A percentile compares a stretch with the other conserved stretches of the same genome.
phyloP scores from a whole-genome alignment of 164 flowering plant species.

The Vitis cinerea region DNA sequence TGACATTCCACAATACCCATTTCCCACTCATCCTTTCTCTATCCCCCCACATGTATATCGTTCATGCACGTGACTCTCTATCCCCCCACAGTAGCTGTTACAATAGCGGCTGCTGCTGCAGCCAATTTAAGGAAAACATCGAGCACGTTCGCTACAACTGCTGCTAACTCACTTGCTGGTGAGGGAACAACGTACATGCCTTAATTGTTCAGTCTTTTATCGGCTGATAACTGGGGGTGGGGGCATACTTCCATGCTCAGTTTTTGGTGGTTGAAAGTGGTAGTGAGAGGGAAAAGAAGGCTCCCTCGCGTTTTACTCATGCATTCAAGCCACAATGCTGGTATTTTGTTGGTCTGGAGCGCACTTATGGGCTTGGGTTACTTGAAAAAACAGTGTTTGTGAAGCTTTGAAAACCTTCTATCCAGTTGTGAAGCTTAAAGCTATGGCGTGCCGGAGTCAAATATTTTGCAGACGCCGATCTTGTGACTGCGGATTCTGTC shows the following conservation, averaged over 20 bases:
- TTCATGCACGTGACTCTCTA: too few species aligned
- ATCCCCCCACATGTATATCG: too few species aligned
- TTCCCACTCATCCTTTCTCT: too few species aligned
- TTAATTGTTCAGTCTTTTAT: constrained; percentile 85
- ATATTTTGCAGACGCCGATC: too few species aligned
- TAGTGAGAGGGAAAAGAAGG: constrained; percentile 90
- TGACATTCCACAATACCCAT: too few species aligned
- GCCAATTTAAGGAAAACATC: constrained; percentile 96
- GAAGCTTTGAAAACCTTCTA: too few species aligned
- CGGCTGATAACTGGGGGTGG: constrained; percentile 98
- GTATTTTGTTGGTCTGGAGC: constrained; percentile 96
- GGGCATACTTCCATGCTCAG: constrained; percentile 97
- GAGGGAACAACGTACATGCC: constrained; percentile 99
- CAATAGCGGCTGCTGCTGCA: constrained; percentile 97
- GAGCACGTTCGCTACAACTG: constrained; percentile 99
- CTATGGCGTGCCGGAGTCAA: too few species aligned
- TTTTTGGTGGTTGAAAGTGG: constrained; percentile 97
- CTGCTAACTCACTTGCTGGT: constrained; percentile 99
- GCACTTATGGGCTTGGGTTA: constrained; percentile 75
- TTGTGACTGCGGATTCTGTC: too few species aligned
- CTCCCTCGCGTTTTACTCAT: constrained; percentile 93
- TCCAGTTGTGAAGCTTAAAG: too few species aligned
- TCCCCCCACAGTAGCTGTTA: constrained; percentile 76
- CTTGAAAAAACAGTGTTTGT: constrained; percentile 66
- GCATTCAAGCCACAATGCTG: constrained; percentile 97